These are phyloP conservation scores for Penicillium sp. DNA, from an alignment of 2,329 filamentous ascomycete species.

Conservation along the genomic window DNA sequence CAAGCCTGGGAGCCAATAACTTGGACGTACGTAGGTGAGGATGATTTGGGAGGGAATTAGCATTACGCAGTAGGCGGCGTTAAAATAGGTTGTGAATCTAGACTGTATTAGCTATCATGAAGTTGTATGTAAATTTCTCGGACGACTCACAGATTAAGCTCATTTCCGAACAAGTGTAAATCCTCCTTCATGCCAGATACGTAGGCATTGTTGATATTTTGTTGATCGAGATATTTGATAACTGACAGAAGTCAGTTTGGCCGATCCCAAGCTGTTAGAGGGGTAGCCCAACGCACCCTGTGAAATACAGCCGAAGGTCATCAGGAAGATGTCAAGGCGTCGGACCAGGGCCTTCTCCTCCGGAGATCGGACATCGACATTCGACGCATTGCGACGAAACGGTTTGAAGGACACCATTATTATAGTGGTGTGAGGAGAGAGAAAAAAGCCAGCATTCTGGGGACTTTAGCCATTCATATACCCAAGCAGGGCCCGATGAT, in stretches of 20 bases:
- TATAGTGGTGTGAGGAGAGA: background rate
- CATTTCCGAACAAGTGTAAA: conserved; percentile 19
- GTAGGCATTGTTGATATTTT: conserved; percentile 28
- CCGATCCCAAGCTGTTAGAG: background rate
- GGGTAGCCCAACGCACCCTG: conserved; percentile 27
- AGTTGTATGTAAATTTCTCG: no score
- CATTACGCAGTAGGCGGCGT: conserved; percentile 40
- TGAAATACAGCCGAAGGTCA: conserved; percentile 41
- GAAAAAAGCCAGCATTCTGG: background rate
- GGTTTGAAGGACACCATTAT: conserved; percentile 13
- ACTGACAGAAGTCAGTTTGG: conserved; percentile 9
- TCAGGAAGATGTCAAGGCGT: conserved; percentile 37
- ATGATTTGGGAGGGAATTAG: conserved; percentile 41
- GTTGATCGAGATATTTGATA: conserved; percentile 25
- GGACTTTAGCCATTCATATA: background rate
- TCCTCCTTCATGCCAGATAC: conserved; percentile 28
- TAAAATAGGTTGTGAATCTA: conserved; percentile 41
- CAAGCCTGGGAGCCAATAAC: conserved; percentile 28
- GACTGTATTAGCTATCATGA: background rate
- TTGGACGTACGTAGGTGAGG: conserved; percentile 34
- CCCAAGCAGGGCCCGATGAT: background rate
- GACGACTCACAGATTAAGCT: conserved; percentile 20
- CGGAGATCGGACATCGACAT: conserved; percentile 13
- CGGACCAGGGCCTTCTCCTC: conserved; percentile 38
- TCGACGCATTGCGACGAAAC: conserved; percentile 10